phyloP scores from a whole-genome alignment of 208 protist genomes.

The Tetramitus jugosus region DNA sequence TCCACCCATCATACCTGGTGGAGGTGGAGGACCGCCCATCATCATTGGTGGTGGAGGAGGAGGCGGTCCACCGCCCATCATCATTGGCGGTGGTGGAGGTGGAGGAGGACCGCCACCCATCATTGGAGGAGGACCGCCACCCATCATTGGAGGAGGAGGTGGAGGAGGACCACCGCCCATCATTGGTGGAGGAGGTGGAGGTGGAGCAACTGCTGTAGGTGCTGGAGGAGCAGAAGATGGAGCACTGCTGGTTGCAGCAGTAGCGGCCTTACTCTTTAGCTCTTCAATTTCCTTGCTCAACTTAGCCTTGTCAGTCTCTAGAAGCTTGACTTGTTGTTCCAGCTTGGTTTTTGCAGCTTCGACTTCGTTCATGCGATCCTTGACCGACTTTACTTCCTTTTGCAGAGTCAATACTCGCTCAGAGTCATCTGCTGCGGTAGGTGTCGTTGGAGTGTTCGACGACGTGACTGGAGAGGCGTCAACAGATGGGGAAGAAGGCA shows the following conservation, averaged over 20 bases:
- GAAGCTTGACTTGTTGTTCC: too few species aligned
- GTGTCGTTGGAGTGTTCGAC: too few species aligned
- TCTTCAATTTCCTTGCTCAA: too few species aligned
- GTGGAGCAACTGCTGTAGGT: not conserved
- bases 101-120: not conserved
- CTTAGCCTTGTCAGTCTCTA: too few species aligned
- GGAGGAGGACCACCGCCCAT: not conserved
- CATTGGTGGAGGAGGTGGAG: not conserved
- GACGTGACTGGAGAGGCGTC: too few species aligned
- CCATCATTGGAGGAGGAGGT: slow-evolving; percentile 3
- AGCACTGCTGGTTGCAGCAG: not conserved
- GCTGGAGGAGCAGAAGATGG: not conserved
- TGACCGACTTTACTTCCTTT: too few species aligned
- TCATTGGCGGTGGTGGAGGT: not conserved
- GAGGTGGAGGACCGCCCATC: not conserved
- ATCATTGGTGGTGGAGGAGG: not conserved
- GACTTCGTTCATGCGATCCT: too few species aligned
- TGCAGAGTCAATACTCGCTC: too few species aligned
- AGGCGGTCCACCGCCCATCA: not conserved
- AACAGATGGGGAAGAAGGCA: too few species aligned
- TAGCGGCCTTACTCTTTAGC: too few species aligned
- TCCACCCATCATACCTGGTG: not conserved
- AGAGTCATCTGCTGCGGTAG: too few species aligned
- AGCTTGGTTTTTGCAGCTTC: too few species aligned
- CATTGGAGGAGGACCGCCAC: not conserved